phyloP scores from a whole-genome alignment of 805 yeast species.

The Scheffersomyces ergatensis region DNA sequence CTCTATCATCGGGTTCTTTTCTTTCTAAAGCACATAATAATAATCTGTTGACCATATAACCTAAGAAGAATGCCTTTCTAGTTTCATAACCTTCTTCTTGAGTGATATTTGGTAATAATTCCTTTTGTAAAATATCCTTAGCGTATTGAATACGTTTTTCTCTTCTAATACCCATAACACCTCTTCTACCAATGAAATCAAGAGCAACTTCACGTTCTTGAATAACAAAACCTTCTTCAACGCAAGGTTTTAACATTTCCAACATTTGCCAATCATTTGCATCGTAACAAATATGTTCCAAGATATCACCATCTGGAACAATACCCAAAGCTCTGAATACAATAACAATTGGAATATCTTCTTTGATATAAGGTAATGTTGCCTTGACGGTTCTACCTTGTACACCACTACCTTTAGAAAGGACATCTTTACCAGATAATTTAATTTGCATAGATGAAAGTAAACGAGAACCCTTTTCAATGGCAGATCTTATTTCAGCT shows the following conservation, averaged over 20 bases:
- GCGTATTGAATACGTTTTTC: conserved; percentile 99
- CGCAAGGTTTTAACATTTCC: conserved; percentile 98
- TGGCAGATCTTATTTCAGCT: conserved; percentile 95
- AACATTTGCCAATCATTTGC: conserved; percentile 99
- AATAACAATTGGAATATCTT: conserved; percentile 94
- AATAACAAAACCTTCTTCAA: conserved; percentile 97
- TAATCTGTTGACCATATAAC: conserved; percentile 96
- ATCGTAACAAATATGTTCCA: conserved; percentile 97
- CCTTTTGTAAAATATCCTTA: conserved; percentile 93
- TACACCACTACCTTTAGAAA: conserved; percentile 41
- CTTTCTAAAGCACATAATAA: conserved; percentile 94
- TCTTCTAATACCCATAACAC: conserved; percentile 91
- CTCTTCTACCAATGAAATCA: conserved; percentile 98
- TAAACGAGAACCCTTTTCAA: conserved; percentile 95
- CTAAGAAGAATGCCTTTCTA: conserved; percentile 94
- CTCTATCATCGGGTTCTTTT: conserved; percentile 98
- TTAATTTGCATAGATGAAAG: conserved; percentile 94
- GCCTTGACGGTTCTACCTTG: conserved; percentile 87
- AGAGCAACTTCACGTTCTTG: conserved; percentile 98
- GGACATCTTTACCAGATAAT: conserved; percentile 78
- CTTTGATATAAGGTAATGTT: conserved; percentile 92
- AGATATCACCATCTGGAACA: conserved; percentile 97
- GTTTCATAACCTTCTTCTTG: conserved; percentile 97
- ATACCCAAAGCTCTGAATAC: conserved; percentile 98
- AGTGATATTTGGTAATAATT: conserved; percentile 93